Evolutionary conservation across 495 filamentous ascomycete genomes (phyloP), one percentile per base, ranked within the genome.

Genomic region (Lasiosphaeris hirsuta): DNA sequence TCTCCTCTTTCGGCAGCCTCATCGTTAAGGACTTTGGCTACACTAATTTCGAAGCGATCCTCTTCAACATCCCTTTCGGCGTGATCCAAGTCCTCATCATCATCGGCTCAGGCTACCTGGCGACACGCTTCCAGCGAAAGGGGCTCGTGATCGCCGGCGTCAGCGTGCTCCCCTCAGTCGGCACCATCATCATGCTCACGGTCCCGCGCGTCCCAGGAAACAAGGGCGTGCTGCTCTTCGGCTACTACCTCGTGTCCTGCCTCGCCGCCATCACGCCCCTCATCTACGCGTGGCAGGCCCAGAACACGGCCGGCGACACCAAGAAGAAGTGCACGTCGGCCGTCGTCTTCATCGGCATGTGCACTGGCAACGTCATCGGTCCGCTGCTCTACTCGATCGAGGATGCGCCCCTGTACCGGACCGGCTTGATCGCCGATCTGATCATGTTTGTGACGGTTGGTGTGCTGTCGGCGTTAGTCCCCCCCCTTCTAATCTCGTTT

Each of bases 31-130:
- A 78, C 8, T 87, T 87, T 61, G 84, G 84, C 6, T 86, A 80
- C 63, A 73, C 77, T 54, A 70, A 75, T 33, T 84, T 86, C 56
- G 74, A 79, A 23, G 84, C 84, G 0, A 84, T 86, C 42, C 74
- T 86, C 9, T 84, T 86, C 70, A 86, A 84, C 63, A 84, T 86
- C 56, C 84, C 84, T 0, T 85, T 84, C 41, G 84, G 84, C 14
- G 75, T 70, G 0, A 77, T 81, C 43, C 78, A 81, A 51, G 56
- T 81, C 38, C 42, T 73, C 30, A 59, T 72, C 0, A 79, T 78
- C 30, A 62, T 81, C 13, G 70, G 71, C 9, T 71, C 72, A 0
- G 77, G 74, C 10, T 79, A 72, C 72, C n/a, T 77, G 1, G 75
- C 79, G 8, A 81, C 64, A 0, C 57, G 66, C 17, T 70, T 75